phyloP scores from a whole-genome alignment of 495 filamentous ascomycete species.

The Aspergillus conjunctus region DNA sequence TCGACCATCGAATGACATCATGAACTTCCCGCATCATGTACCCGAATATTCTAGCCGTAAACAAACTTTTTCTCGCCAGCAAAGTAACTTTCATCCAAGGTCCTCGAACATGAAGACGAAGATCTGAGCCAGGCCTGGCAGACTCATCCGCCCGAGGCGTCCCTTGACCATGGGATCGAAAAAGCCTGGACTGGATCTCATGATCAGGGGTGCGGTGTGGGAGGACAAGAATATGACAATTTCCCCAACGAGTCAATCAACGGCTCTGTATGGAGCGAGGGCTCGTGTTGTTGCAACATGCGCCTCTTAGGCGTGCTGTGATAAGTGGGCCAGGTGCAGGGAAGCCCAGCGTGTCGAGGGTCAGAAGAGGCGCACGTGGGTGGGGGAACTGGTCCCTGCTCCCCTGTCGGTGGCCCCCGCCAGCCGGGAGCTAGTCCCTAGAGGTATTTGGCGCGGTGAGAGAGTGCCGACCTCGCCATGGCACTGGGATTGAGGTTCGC shows the following conservation, averaged over 20 bases:
- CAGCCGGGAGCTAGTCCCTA: not conserved
- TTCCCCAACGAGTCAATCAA: not conserved
- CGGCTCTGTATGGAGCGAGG: not conserved
- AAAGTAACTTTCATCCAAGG: not conserved
- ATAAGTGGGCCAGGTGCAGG: not conserved
- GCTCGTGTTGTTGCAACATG: not conserved
- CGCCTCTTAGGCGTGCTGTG: not conserved
- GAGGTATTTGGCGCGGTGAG: not conserved
- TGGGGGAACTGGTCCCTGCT: constrained; percentile 22
- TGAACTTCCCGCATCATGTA: not conserved
- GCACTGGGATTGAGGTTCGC: too few species aligned
- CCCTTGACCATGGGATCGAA: too few species aligned
- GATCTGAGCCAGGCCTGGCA: not conserved
- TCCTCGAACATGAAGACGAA: not conserved
- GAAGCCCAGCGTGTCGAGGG: not conserved
- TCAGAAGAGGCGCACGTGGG: constrained; percentile 22
- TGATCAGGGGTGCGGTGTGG: not conserved
- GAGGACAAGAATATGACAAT: not conserved
- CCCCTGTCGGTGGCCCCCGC: not conserved
- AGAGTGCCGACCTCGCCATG: too few species aligned
- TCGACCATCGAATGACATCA: not conserved
- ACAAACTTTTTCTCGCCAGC: not conserved
- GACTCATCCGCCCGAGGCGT: not conserved
- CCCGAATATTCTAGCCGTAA: not conserved
- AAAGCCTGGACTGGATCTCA: not conserved